Conservation (phyloP, 192 early-diverging fungal genomes). For the Phlyctochytrium arcticum region DNA sequence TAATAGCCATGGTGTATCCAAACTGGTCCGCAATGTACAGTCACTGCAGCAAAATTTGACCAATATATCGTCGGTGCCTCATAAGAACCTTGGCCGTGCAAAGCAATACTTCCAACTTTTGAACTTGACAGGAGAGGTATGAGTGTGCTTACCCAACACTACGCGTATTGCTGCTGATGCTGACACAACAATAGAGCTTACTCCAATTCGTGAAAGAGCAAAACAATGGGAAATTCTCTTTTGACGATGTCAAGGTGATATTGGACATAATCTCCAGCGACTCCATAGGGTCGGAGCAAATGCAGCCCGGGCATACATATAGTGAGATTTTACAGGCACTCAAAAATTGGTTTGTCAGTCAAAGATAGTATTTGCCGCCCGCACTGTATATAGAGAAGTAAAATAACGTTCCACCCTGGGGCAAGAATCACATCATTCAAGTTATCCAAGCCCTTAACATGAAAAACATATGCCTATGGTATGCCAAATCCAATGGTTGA, state of each 20-base stretch:
- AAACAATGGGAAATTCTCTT: conserved; percentile 62
- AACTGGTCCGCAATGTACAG: conserved; percentile 79
- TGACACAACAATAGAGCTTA: background rate
- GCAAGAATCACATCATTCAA: background rate
- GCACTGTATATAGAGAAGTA: background rate
- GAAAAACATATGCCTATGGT: no score
- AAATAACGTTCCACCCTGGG: background rate
- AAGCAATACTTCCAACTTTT: conserved; percentile 74
- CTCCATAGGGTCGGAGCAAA: conserved; percentile 5
- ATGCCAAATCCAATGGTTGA: no score
- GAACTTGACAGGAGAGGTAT: conserved; percentile 47
- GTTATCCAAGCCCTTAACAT: background rate
- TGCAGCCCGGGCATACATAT: background rate
- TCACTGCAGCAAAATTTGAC: conserved; percentile 86
- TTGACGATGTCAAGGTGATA: conserved; percentile 78
- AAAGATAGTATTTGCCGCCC: conserved; percentile 6
- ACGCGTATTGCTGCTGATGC: background rate
- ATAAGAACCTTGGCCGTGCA: conserved; percentile 64
- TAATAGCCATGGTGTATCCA: conserved; percentile 65
- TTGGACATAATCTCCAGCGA: conserved; percentile 61
- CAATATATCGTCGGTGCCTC: conserved; percentile 64
- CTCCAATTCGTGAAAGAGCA: conserved; percentile 38
- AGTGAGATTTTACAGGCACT: conserved; percentile 2
- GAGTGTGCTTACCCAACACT: background rate
- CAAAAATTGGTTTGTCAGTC: conserved; percentile 34